A percentile compares a stretch with the other conserved stretches of the same genome.
Evolutionary conservation across 371 early-diverging fungal species (phyloP).

Genomic region (Mortierella sp.): DNA sequence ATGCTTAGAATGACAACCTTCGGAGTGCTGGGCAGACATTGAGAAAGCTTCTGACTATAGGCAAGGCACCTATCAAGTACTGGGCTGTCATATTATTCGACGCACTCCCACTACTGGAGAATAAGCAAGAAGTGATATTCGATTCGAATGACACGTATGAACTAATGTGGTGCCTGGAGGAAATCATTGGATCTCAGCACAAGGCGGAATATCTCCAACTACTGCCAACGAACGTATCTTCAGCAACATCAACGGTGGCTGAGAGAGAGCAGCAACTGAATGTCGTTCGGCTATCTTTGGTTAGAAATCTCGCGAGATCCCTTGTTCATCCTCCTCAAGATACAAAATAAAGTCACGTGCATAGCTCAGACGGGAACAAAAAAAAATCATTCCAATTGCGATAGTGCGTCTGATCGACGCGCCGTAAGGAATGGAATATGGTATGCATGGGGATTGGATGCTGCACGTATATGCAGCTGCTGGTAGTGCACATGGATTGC

Average conservation of each 20-base stretch:
- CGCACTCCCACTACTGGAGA: slow-evolving; percentile 46
- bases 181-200: slow-evolving; percentile 45
- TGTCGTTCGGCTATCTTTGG: slow-evolving; percentile 34
- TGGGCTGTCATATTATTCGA: slow-evolving; percentile 40
- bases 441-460: slow-evolving; percentile 15
- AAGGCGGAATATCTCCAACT: slow-evolving; percentile 40
- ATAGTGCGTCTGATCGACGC: slow-evolving; percentile 13
- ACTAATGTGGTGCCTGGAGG: slow-evolving; percentile 53
- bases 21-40: slow-evolving; percentile 22
- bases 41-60: slow-evolving; percentile 19
- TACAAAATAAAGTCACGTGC: not conserved
- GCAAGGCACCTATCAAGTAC: slow-evolving; percentile 41
- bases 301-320: slow-evolving; percentile 43
- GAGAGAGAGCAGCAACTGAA: slow-evolving; percentile 37
- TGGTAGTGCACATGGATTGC: not conserved
- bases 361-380: slow-evolving; percentile 7
- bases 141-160: slow-evolving; percentile 36
- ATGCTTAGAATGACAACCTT: slow-evolving; percentile 28
- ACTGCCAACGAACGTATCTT: slow-evolving; percentile 20
- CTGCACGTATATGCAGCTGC: not conserved
- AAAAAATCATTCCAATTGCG: slow-evolving; percentile 16
- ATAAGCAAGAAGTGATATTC: slow-evolving; percentile 36
- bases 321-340: slow-evolving; percentile 33
- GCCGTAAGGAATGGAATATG: slow-evolving; percentile 40
- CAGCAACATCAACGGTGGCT: slow-evolving; percentile 11